Percentiles rank a stretch among this genome's conserved stretches.
These are phyloP conservation scores for Coniochaeta sp. DNA, from an alignment of 2,329 filamentous ascomycete species.

Conservation along the genomic window DNA sequence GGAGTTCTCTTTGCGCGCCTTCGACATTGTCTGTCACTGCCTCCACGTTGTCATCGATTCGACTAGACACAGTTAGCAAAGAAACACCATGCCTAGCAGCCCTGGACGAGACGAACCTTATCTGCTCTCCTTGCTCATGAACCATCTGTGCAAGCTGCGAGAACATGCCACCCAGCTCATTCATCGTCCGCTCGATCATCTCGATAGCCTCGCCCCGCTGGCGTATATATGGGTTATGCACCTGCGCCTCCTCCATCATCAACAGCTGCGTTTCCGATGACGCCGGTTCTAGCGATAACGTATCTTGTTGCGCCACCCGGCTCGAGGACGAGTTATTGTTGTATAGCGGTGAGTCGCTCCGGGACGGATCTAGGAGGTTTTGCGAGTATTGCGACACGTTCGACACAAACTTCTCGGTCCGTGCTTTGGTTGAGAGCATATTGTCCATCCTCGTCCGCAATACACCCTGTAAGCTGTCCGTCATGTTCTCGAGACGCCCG, in stretches of 20 bases:
- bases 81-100: neutral
- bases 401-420: conserved; percentile 95
- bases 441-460: conserved; percentile 95
- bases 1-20: conserved; percentile 74
- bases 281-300: conserved; percentile 72
- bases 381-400: conserved; percentile 74
- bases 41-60: conserved; percentile 2
- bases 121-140: conserved; percentile 1
- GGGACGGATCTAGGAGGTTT: conserved; percentile 32
- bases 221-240: conserved; percentile 82
- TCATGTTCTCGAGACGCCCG: conserved; percentile 85
- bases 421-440: conserved; percentile 84
- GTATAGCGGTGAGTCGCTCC: conserved; percentile 81
- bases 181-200: conserved; percentile 91
- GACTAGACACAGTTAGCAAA: neutral
- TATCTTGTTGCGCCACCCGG: conserved; percentile 36
- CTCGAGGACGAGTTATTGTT: conserved; percentile 27
- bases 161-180: conserved; percentile 76
- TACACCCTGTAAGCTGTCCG: conserved; percentile 94
- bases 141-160: conserved; percentile 95
- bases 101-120: neutral
- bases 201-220: conserved; percentile 94
- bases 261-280: conserved; percentile 70
- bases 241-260: conserved; percentile 87
- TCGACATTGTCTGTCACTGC: conserved; percentile 3